Evolutionary conservation across 164 flowering plant genomes (phyloP).

Genomic region (Houttuynia cordata): DNA sequence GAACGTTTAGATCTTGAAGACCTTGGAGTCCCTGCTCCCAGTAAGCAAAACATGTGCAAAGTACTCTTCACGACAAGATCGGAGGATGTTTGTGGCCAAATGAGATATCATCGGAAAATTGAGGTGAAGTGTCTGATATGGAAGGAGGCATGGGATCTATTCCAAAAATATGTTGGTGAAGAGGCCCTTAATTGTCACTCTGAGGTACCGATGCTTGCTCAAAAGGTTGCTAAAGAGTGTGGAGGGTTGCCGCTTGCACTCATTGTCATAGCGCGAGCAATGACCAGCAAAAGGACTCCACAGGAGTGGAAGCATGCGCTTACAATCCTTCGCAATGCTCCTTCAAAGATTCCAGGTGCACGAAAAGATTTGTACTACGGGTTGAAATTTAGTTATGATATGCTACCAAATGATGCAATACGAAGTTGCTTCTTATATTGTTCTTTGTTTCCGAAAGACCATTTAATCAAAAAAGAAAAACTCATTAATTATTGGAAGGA

Average conservation of each 20-base stretch:
- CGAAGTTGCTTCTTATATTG: constrained; percentile 6
- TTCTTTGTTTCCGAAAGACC: constrained; percentile 5
- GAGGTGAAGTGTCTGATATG: background rate
- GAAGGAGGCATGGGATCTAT: constrained; percentile 6
- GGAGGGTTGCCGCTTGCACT: constrained; percentile 9
- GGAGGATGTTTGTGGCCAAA: background rate
- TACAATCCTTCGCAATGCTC: background rate
- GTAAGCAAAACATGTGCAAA: background rate
- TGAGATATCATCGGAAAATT: constrained; percentile 2
- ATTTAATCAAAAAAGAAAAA: background rate
- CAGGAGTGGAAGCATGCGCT: constrained; percentile 7
- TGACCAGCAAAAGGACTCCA: background rate
- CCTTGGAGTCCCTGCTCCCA: background rate
- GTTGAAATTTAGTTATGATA: constrained; percentile 12
- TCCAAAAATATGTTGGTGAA: constrained; percentile 5
- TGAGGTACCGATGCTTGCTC: background rate
- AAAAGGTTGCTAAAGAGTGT: constrained; percentile 1
- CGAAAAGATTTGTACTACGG: background rate
- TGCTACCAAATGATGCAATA: background rate
- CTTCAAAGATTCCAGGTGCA: background rate
- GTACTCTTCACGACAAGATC: constrained; percentile 6
- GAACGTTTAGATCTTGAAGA: no score
- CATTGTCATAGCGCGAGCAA: constrained; percentile 3
- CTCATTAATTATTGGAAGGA: constrained; percentile 6
- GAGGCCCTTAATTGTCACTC: background rate